Evolutionary conservation across 148 eudicot genomes (phyloP).

Genomic region (Rhododendron kiyosumense): DNA sequence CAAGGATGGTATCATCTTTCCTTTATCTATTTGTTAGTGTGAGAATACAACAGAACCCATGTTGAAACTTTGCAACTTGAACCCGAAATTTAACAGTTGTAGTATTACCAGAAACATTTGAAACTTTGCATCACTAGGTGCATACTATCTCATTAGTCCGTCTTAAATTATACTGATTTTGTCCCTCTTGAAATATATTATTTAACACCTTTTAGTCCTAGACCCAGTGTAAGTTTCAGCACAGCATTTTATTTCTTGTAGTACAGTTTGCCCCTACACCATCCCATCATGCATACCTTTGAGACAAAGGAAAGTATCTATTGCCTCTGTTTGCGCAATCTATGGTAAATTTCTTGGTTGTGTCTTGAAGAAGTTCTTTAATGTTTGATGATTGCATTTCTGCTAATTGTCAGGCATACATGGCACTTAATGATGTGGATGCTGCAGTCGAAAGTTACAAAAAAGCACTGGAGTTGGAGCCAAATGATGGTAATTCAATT

Average conservation of each 20-base stretch:
- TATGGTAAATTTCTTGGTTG: neutral
- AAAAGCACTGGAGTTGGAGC: conserved; percentile 68
- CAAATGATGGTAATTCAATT: conserved; percentile 57
- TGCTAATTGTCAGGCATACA: conserved; percentile 45
- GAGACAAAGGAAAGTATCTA: neutral
- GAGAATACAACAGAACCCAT: neutral
- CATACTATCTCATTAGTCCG: neutral
- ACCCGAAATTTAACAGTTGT: neutral
- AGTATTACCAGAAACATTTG: neutral
- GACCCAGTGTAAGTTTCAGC: neutral
- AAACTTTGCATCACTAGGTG: neutral
- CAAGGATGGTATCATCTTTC: no score
- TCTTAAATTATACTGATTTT: neutral
- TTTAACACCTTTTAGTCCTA: neutral
- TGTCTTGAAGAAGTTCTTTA: neutral
- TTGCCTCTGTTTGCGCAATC: neutral
- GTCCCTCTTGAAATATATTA: neutral
- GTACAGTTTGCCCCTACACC: neutral
- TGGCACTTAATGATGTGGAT: conserved; percentile 67
- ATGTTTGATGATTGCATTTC: neutral
- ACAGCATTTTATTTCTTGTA: neutral
- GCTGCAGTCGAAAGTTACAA: conserved; percentile 68
- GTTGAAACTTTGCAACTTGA: neutral
- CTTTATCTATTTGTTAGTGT: neutral
- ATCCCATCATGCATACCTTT: neutral